phyloP scores from a whole-genome alignment of 176 grass and related monocot species.

The Secale cereale region DNA sequence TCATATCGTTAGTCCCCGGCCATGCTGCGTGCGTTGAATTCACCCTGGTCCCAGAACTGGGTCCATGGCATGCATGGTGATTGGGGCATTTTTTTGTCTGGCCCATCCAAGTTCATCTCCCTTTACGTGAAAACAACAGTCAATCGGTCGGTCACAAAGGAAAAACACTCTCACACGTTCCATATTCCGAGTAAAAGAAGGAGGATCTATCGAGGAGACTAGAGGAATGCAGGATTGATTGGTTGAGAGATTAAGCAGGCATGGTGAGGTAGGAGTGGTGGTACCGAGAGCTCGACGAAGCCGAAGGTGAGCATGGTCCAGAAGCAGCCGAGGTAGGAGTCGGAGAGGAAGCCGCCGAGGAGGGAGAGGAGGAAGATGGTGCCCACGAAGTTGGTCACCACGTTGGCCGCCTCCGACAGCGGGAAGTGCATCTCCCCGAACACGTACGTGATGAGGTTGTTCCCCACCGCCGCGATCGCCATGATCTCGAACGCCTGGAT shows the following conservation, averaged over 20 bases:
- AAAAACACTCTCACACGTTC: background rate
- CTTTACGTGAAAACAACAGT: conserved; percentile 4
- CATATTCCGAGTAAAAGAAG: background rate
- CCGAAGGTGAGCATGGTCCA: conserved; percentile 97
- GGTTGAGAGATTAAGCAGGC: background rate
- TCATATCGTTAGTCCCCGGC: background rate
- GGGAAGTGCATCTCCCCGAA: conserved; percentile 96
- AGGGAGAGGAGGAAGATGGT: conserved; percentile 88
- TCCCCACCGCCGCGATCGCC: conserved; percentile 95
- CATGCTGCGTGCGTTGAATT: conserved; percentile 39
- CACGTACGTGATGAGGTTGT: conserved; percentile 99
- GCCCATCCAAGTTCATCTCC: background rate
- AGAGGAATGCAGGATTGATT: background rate
- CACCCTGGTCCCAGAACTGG: conserved; percentile 24
- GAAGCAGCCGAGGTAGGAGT: conserved; percentile 97
- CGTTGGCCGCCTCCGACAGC: conserved; percentile 83
- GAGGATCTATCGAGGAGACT: background rate
- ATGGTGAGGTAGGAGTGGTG: background rate
- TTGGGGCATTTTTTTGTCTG: conserved; percentile 27
- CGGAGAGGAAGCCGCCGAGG: conserved; percentile 86
- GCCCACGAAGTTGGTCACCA: conserved; percentile 92
- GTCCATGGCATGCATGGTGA: conserved; percentile 36
- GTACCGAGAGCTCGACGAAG: conserved; percentile 94
- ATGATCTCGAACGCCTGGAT: conserved; percentile 97
- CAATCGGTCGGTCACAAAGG: background rate